Evolutionary conservation across 306 rosid species (phyloP), one percentile per base, ranked within the genome.

Genomic region (Lathyrus tuberosus): DNA sequence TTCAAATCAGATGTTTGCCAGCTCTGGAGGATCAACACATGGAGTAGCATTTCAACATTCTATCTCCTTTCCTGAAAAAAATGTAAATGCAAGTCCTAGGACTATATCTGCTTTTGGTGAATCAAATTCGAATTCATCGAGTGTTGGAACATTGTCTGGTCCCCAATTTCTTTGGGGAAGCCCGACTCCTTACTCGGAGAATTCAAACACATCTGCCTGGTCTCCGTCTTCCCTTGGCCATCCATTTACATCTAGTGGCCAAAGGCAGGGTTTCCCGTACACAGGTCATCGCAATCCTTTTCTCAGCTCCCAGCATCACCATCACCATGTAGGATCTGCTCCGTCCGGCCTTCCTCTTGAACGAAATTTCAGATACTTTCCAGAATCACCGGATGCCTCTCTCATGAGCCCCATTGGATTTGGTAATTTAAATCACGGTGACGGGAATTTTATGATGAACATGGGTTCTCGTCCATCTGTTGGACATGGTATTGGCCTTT

Each of bases 161-260:
- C 93, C 91, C 56, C 96, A 92, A 80, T 92, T 92, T 84, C 98
- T 89, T 38, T 92, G 98, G 98, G 98, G 98, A 74, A 89, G 89
- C 70, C 89, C 96, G 8, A 84, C 88, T 75, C 89, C 89, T 40
- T 89, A 85, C 62, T 46, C 91, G 0, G 92, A 84, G 62, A 86
- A 31, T 59, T 70, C 86, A 44, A 89, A 72, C 69, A 84, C 93
- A 67, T 79, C 92, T 78, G 86, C 89, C 2, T 87, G 95, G 96
- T 79, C 91, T 20, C 72, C 88, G 33, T 76, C 90, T 47, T 86
- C 98, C 41, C 65, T 42, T 49, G 89, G 95, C 33, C 85, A 68
- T 51, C 89, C 87, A 31, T 85, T 86, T 78, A 67, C 95, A 14
- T 81, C 98, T 20, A 74, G 84, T 60, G 83, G 89, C 57, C 95